Evolutionary conservation across 2,329 filamentous ascomycete species (phyloP), one percentile per base, ranked within the genome.

Genomic region (Ophidiomyces ophidiicola): DNA sequence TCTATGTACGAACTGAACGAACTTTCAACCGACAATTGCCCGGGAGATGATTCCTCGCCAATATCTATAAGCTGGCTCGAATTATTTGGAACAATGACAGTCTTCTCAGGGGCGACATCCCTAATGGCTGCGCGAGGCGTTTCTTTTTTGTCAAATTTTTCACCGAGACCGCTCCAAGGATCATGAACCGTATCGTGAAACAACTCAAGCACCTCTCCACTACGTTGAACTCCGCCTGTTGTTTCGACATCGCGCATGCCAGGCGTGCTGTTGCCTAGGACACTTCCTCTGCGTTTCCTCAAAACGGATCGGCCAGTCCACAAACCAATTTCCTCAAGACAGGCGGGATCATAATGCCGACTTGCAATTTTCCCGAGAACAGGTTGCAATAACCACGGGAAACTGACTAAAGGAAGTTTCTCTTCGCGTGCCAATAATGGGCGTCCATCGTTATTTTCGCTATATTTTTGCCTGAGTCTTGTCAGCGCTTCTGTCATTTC

Each of bases 301-400:
- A 36, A 32, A 12, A 28, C 21, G 11, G 40, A 32, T 17, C 41
- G 41, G 14, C 30, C 33, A 11, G 36, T 32, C 36, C 37, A 43
- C 10, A 38, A 26, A 2, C 37, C 36, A n/a, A 20, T 29, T 15
- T 33, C 24, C 6, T 42, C 21, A 24, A 12, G 5, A 21, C 21
- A 40, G 46, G 32, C 54, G 12, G 44, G 36, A 11, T 59, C 53
- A 38, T 49, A 57, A 20, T 51, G 49, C 1, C 57, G 59, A 18
- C 62, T 74, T 1, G 80, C 82, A 49, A 93, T 77, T 33, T 70
- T 69, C 1, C 80, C 78, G 3, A 93, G 66, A 43, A 85, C 72
- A 31, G 71, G 69, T 8, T 77, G 69, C 47, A 96, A 93, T 1
- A 96, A 66, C 90, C 90, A 98, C 0, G 90, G 88, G 50, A 94